Conservation (phyloP, 139 green algal genomes). For the Limnomonas spitsbergensis region DNA sequence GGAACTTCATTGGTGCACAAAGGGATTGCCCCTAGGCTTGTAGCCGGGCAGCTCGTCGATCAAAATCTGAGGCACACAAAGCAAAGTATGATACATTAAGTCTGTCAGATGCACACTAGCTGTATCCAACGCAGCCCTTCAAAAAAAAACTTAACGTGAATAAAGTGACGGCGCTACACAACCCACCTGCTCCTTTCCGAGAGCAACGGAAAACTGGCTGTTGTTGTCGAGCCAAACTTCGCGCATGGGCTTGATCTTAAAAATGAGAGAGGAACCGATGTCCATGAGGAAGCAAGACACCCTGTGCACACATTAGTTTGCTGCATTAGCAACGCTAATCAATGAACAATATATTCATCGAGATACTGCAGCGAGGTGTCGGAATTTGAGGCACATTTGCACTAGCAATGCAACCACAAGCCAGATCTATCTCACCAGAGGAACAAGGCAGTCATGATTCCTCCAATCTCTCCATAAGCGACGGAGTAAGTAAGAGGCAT, state of each 20-base stretch:
- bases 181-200: conserved; percentile 11
- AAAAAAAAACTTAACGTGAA: not conserved
- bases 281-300: conserved; percentile 1
- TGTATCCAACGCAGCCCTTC: not conserved
- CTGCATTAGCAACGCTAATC: not conserved
- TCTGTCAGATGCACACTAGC: not conserved
- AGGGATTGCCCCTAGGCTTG: no score
- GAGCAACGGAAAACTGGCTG: conserved; percentile 1
- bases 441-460: conserved; percentile 50
- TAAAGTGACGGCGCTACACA: not conserved
- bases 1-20: no score
- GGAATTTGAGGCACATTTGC: no score
- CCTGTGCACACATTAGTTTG: not conserved
- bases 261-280: not conserved
- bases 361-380: no score
- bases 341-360: not conserved
- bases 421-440: conserved; percentile 38
- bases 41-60: conserved; percentile 27
- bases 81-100: not conserved
- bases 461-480: conserved; percentile 67
- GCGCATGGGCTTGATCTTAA: conserved; percentile 16
- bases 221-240: conserved; percentile 13
- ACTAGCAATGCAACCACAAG: no score
- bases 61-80: not conserved
- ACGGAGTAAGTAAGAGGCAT: conserved; percentile 79